These are phyloP conservation scores for Colletotrichum tamarilloi DNA, from an alignment of 2,329 filamentous ascomycete genomes.

Conservation along the genomic window DNA sequence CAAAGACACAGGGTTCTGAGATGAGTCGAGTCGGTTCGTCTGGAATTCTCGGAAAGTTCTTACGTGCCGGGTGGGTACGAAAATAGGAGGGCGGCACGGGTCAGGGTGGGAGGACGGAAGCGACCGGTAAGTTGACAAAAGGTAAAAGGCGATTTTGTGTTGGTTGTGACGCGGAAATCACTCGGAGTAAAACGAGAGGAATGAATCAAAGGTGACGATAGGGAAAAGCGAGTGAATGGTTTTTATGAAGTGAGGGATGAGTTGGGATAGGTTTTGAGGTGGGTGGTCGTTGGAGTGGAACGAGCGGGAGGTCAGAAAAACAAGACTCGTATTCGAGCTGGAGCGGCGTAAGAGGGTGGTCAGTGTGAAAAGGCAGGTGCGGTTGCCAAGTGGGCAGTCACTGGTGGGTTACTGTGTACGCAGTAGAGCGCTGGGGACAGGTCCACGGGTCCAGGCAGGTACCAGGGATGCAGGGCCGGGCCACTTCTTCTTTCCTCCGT, in stretches of 20 bases:
- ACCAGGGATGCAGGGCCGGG: neutral
- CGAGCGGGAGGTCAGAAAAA: constrained; percentile 28
- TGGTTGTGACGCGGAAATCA: neutral
- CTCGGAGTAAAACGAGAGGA: constrained; percentile 1
- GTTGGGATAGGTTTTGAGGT: constrained; percentile 4
- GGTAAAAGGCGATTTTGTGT: neutral
- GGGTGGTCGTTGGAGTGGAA: constrained; percentile 8
- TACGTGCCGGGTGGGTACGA: constrained; percentile 20
- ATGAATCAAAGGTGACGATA: neutral
- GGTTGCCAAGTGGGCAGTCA: constrained; percentile 5
- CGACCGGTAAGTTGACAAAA: constrained; percentile 4
- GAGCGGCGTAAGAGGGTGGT: constrained; percentile 2
- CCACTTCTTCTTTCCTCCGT: neutral
- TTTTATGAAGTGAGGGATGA: constrained; percentile 24
- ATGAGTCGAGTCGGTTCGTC: constrained; percentile 8
- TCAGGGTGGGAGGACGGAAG: constrained; percentile 3
- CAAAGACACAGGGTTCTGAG: constrained; percentile 3
- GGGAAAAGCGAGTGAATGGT: constrained; percentile 22
- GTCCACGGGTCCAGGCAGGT: neutral
- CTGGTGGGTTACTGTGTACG: neutral
- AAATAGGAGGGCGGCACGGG: constrained; percentile 11
- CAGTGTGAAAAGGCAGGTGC: constrained; percentile 8
- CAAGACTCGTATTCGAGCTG: constrained; percentile 26
- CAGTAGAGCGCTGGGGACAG: neutral
- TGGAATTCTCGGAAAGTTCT: constrained; percentile 28